Evolutionary conservation across 2,329 filamentous ascomycete genomes (phyloP), one percentile per base, ranked within the genome.

Genomic region (Chrysosphaeria jannelii): DNA sequence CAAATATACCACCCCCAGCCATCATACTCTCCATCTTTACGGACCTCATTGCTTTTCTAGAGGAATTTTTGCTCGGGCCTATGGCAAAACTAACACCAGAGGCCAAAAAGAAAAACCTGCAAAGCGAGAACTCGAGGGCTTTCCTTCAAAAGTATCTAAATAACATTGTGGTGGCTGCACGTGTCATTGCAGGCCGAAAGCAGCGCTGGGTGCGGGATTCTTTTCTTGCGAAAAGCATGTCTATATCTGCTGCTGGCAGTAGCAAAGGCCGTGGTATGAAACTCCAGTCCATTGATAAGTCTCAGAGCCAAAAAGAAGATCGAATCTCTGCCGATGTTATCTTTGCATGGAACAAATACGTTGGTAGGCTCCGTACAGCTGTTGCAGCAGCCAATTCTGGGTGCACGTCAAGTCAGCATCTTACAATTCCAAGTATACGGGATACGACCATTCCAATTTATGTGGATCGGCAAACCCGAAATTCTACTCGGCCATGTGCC

Each of bases 161-260:
- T 27, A 44, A 75, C 5, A 58, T 57, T 1, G 53, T 52, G 3
- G 71, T 76, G 8, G 65, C 69, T 13, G 72, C 63, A n/a, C 69
- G 68, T 21, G 57, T 91, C 23, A 65, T 91, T 27, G 71, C 74
- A 2, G 81, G 79, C 8, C 66, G 81, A 27, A 78, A 74, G 36
- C 49, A 71, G 24, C 68, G 81, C 27, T 93, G 81, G 81, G 81
- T 89, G 39, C 61, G 81, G 25, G 81, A 93, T 43, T 68, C 62
- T 30, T 64, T 76, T 30, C 50, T 93, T 8, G 61, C 72, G 2
- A 76, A 90, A 41, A 67, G 68, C 36, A 90, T 89, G 72, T 65
- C 70, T 27, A 89, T 93, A 29, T 74, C 75, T 1, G 36, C 34
- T 3, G 58, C 66, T 3, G 30, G 29, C 19, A 67, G 65, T 3